Conservation (phyloP, 1,284 basidiomycete species). For the Pascua guehoae region DNA sequence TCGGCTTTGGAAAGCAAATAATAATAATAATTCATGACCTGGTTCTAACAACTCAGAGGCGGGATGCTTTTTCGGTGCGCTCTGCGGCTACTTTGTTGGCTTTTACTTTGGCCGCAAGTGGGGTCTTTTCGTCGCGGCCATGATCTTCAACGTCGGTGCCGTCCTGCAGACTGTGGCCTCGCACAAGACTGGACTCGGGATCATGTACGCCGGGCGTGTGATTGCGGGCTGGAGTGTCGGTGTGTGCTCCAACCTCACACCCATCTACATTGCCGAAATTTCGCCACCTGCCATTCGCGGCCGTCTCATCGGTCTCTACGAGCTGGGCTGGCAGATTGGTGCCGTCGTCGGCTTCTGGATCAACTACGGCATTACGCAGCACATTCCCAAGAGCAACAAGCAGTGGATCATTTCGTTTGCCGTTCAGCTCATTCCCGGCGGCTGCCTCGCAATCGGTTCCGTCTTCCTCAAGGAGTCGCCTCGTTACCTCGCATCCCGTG, state of each 20-base stretch:
- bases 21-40: not conserved
- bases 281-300: conserved; percentile 45
- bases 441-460: conserved; percentile 50
- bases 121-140: conserved; percentile 28
- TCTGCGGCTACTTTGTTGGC: conserved; percentile 21
- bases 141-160: conserved; percentile 43
- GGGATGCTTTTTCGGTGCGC: conserved; percentile 24
- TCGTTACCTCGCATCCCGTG: conserved; percentile 53
- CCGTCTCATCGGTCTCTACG: conserved; percentile 54
- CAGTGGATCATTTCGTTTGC: conserved; percentile 56
- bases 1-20: not conserved
- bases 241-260: conserved; percentile 30
- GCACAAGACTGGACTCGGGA: conserved; percentile 22
- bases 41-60: conserved; percentile 6
- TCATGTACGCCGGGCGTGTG: conserved; percentile 40
- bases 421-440: conserved; percentile 57
- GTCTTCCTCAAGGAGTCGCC: conserved; percentile 55
- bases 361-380: conserved; percentile 45
- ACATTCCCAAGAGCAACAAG: conserved; percentile 44
- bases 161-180: conserved; percentile 37
- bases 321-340: conserved; percentile 49
- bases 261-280: conserved; percentile 49
- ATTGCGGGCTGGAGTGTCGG: conserved; percentile 42
- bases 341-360: conserved; percentile 53
- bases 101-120: conserved; percentile 30